A percentile compares a stretch with the other conserved stretches of the same genome.
Conservation (phyloP, 2,329 filamentous ascomycete species). For the Pyricularia sp. region DNA sequence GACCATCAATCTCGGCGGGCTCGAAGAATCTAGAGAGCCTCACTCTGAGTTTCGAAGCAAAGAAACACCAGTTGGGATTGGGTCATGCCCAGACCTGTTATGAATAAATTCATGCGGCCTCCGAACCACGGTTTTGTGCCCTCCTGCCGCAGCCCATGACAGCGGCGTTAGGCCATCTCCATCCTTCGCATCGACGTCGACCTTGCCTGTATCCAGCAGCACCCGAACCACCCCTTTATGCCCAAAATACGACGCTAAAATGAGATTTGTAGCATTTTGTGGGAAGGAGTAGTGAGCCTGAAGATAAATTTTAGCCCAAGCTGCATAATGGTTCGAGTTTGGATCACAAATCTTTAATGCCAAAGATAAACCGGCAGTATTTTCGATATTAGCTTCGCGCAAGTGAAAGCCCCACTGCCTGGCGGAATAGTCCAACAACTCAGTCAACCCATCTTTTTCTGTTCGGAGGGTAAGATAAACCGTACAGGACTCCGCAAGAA, state of each 20-base stretch:
- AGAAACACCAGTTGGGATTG: not conserved
- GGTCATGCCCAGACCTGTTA: not conserved
- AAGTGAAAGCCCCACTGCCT: constrained; percentile 13
- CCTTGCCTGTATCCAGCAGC: constrained; percentile 2
- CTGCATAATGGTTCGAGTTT: constrained; percentile 6
- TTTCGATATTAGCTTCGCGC: constrained; percentile 8
- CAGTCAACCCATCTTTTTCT: not conserved
- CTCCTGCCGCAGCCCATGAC: constrained; percentile 8
- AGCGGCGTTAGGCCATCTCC: constrained; percentile 2
- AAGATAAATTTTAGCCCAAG: constrained; percentile 7
- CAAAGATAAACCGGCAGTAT: constrained; percentile 6
- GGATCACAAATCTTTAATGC: constrained; percentile 10
- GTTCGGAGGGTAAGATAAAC: constrained; percentile 11
- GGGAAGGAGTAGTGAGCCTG: not conserved
- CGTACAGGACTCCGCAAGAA: constrained; percentile 15
- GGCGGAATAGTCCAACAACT: constrained; percentile 15
- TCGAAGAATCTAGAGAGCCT: not conserved
- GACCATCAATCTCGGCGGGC: not conserved
- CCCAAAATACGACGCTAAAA: constrained; percentile 11
- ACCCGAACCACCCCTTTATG: constrained; percentile 7
- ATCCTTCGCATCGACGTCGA: constrained; percentile 1
- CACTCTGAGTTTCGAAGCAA: not conserved
- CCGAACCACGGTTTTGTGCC: constrained; percentile 3
- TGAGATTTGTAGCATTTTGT: constrained; percentile 5
- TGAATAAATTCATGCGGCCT: not conserved